These are phyloP conservation scores for Vaucheria bursata DNA, from an alignment of 352 stramenopile genomes.

Conservation along the genomic window DNA sequence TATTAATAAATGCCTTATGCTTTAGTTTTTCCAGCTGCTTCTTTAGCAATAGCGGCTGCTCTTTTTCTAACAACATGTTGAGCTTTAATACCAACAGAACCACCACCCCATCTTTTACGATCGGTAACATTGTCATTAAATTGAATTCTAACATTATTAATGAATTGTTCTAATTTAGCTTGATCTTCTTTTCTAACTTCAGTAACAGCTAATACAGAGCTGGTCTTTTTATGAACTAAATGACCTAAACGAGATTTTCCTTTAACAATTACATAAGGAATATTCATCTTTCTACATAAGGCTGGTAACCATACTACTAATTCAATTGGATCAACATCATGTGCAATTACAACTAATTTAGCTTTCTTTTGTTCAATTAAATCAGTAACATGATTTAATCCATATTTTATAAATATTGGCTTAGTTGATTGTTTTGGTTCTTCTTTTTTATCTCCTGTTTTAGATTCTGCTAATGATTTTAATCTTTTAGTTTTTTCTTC, in stretches of 20 bases:
- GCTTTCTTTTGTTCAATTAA: constrained; percentile 99
- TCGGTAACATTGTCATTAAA: constrained; percentile 92
- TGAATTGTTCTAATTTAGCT: constrained; percentile 85
- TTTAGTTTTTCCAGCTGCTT: constrained; percentile 96
- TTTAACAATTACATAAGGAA: constrained; percentile 99
- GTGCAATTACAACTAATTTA: constrained; percentile 94
- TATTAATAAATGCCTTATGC: no score
- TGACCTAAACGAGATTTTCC: constrained; percentile 92
- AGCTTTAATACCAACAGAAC: constrained; percentile 99
- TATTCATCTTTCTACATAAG: constrained; percentile 96
- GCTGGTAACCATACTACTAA: constrained; percentile 94
- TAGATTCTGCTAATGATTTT: constrained; percentile 86
- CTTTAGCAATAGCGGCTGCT: constrained; percentile 88
- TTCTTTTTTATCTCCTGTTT: constrained; percentile 63
- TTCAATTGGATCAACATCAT: constrained; percentile 96
- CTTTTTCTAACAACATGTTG: constrained; percentile 97
- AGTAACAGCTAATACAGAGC: constrained; percentile 86
- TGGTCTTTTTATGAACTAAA: constrained; percentile 97
- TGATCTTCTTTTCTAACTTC: constrained; percentile 96
- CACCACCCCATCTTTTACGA: constrained; percentile 97
- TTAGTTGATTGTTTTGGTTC: constrained; percentile 61
- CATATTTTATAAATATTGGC: constrained; percentile 84
- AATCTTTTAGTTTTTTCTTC: constrained; percentile 92
- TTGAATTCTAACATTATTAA: constrained; percentile 80
- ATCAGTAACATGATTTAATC: constrained; percentile 97